Evolutionary conservation across 352 stramenopile genomes (phyloP).

Genomic region (Globisporangium cystogenes): DNA sequence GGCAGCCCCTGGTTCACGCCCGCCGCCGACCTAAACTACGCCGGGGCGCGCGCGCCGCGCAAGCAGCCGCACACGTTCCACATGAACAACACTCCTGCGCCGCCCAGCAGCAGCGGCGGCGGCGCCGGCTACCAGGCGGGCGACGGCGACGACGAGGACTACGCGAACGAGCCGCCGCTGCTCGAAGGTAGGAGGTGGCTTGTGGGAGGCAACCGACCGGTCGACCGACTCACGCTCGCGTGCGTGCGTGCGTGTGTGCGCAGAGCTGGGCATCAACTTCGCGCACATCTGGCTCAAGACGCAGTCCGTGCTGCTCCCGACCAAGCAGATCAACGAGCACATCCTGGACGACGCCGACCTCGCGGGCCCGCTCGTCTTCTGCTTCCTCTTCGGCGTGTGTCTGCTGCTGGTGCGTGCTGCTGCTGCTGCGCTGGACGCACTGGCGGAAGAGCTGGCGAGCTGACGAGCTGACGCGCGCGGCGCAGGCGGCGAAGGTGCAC

Average conservation of each 20-base stretch:
- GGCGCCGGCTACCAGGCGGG: slow-evolving; percentile 21
- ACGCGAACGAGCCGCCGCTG: slow-evolving; percentile 95
- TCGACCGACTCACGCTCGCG: too few relatives aligned
- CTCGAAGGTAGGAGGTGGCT: slow-evolving; percentile 81
- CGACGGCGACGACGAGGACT: slow-evolving; percentile 89
- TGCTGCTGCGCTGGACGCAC: too few relatives aligned
- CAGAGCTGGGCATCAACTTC: slow-evolving; percentile 97
- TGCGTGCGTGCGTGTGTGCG: not conserved
- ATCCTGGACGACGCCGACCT: slow-evolving; percentile 93
- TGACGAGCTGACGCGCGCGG: not conserved
- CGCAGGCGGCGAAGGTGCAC: slow-evolving; percentile 90
- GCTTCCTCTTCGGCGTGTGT: slow-evolving; percentile 92
- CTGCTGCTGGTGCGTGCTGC: slow-evolving; percentile 88
- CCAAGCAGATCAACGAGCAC: slow-evolving; percentile 83
- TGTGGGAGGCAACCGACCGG: too few relatives aligned
- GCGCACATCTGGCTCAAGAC: slow-evolving; percentile 97
- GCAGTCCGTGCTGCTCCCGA: slow-evolving; percentile 93
- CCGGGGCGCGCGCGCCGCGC: slow-evolving; percentile 16
- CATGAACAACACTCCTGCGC: not conserved
- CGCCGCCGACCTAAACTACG: slow-evolving; percentile 33
- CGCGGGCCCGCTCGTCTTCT: slow-evolving; percentile 93
- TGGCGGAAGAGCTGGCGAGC: slow-evolving; percentile 3
- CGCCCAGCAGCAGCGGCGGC: slow-evolving; percentile 11
- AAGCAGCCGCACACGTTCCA: slow-evolving; percentile 1
- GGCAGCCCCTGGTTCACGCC: slow-evolving; percentile 67